A percentile compares a stretch with the other conserved stretches of the same genome.
Evolutionary conservation across 805 yeast genomes (phyloP).

Genomic region (Suhomyces prunicola): DNA sequence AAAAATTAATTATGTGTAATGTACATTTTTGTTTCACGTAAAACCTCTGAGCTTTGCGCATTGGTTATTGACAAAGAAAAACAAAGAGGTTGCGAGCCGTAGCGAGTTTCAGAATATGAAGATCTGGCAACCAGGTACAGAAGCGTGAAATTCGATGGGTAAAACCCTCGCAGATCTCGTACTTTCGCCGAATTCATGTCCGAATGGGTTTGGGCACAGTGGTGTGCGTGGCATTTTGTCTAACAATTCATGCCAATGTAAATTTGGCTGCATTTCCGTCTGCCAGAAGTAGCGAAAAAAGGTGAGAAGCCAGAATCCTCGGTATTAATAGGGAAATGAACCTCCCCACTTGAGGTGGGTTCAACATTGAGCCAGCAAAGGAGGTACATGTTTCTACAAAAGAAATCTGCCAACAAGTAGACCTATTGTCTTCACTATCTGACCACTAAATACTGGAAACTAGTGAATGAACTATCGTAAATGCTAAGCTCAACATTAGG

Average conservation of each 20-base stretch:
- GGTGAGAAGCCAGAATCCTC: not conserved
- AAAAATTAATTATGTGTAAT: not conserved
- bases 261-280: not conserved
- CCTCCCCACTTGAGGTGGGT: not conserved
- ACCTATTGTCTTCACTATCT: not conserved
- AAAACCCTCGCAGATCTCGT: not conserved
- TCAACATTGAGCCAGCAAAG: not conserved
- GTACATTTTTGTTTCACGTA: not conserved
- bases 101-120: not conserved
- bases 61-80: not conserved
- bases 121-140: not conserved
- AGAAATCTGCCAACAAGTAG: not conserved
- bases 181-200: not conserved
- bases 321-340: not conserved
- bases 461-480: not conserved
- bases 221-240: no score
- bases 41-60: not conserved
- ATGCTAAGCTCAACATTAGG: not conserved
- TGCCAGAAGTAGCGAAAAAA: not conserved
- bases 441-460: not conserved
- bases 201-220: no score
- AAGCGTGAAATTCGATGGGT: not conserved
- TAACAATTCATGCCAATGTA: no score
- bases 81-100: not conserved
- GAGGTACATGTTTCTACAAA: not conserved